Percentiles rank a stretch among this genome's conserved stretches.
These are phyloP conservation scores for Rhodotorula sphaerocarpa DNA, from an alignment of 768 basidiomycete species.

Conservation along the genomic window DNA sequence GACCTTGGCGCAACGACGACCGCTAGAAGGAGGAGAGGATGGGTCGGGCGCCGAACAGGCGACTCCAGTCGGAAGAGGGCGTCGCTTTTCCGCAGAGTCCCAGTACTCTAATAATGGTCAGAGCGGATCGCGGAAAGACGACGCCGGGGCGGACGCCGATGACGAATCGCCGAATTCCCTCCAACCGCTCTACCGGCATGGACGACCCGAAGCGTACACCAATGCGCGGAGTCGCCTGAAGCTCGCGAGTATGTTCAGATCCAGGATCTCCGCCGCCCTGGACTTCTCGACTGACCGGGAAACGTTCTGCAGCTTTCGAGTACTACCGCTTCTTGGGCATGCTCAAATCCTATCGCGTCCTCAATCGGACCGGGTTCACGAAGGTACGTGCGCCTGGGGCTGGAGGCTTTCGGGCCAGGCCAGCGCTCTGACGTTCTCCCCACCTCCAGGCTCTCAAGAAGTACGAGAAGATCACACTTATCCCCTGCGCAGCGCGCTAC, in stretches of 20 bases:
- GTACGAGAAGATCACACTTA: conserved; percentile 37
- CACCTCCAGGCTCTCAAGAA: conserved; percentile 28
- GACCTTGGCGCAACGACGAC: conserved; percentile 2
- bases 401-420: too few relatives aligned
- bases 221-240: conserved; percentile 77
- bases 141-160: neutral
- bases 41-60: neutral
- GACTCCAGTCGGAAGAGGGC: neutral
- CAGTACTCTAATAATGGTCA: too few relatives aligned
- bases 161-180: neutral
- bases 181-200: conserved; percentile 25
- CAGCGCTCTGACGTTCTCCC: conserved; percentile 31
- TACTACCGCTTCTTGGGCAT: conserved; percentile 75
- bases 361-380: conserved; percentile 68
- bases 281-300: conserved; percentile 47
- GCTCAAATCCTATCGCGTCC: conserved; percentile 79
- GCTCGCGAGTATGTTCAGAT: conserved; percentile 55
- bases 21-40: neutral
- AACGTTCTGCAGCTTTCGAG: conserved; percentile 22
- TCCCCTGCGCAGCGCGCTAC: conserved; percentile 63
- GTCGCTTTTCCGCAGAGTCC: neutral
- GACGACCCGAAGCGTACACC: conserved; percentile 69
- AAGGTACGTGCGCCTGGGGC: conserved; percentile 19
- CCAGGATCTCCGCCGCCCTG: conserved; percentile 46
- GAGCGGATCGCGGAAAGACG: neutral